A percentile compares a stretch with the other conserved stretches of the same genome.
phyloP scores from a whole-genome alignment of 768 basidiomycete species.

The Pluteus cervinus region DNA sequence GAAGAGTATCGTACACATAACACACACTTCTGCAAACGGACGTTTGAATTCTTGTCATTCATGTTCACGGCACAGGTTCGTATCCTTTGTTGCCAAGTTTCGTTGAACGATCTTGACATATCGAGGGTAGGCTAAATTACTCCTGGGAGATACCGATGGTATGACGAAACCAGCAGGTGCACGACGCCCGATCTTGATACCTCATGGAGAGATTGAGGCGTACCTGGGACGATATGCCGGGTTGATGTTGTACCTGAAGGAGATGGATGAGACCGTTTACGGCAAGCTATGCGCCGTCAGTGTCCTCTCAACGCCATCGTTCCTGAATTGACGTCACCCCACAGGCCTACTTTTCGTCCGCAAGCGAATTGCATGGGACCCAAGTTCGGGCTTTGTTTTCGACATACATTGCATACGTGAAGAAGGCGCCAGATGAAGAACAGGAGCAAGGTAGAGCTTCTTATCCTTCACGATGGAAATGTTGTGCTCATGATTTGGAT shows the following conservation, averaged over 20 bases:
- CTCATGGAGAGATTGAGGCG: conserved; percentile 72
- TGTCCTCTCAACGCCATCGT: conserved; percentile 9
- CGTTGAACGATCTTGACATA: conserved; percentile 3
- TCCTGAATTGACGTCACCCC: conserved; percentile 4
- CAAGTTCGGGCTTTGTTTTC: conserved; percentile 76
- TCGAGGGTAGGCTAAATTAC: conserved; percentile 50
- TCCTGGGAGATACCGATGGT: conserved; percentile 60
- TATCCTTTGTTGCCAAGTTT: conserved; percentile 6
- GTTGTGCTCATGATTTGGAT: conserved; percentile 37
- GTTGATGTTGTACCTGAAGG: conserved; percentile 86
- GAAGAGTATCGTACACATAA: conserved; percentile 90
- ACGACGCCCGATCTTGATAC: conserved; percentile 41
- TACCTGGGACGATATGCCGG: conserved; percentile 88
- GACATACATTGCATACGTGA: conserved; percentile 51
- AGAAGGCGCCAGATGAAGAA: conserved; percentile 67
- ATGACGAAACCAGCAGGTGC: conserved; percentile 36
- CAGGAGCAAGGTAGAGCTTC: conserved; percentile 54
- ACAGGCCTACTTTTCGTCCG: conserved; percentile 87
- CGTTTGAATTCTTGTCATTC: conserved; percentile 85
- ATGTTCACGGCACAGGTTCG: conserved; percentile 87
- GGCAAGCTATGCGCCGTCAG: conserved; percentile 85
- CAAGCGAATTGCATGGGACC: conserved; percentile 72
- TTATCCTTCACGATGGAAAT: not conserved
- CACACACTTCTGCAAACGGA: conserved; percentile 86
- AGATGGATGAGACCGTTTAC: conserved; percentile 91